Evolutionary conservation across 2,329 filamentous ascomycete species (phyloP).

Genomic region (Hypoxylon sp.): DNA sequence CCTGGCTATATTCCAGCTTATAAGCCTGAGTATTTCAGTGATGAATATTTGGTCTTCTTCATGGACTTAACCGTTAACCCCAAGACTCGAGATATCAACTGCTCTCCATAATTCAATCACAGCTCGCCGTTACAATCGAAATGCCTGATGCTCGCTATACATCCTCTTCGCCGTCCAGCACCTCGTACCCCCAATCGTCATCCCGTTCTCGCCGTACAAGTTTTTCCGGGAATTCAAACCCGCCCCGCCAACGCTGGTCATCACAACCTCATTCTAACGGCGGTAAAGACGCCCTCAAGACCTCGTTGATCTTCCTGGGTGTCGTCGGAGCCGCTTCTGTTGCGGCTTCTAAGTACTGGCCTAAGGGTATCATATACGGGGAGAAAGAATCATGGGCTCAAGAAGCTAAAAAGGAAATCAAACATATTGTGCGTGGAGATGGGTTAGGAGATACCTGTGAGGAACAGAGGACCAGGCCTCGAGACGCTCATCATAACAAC

Average conservation of each 20-base stretch:
- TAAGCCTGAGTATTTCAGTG: slow-evolving; percentile 4
- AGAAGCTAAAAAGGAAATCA: slow-evolving; percentile 47
- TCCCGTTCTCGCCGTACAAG: slow-evolving; percentile 25
- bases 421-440: slow-evolving; percentile 21
- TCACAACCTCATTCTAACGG: slow-evolving; percentile 35
- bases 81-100: slow-evolving; percentile 4
- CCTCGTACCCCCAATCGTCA: slow-evolving; percentile 39
- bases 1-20: slow-evolving; percentile 3
- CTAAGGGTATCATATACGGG: slow-evolving; percentile 57
- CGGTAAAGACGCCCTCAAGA: slow-evolving; percentile 51
- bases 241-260: slow-evolving; percentile 1
- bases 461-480: slow-evolving; percentile 12
- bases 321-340: slow-evolving; percentile 57
- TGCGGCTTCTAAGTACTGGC: slow-evolving; percentile 58
- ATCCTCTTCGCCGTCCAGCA: slow-evolving; percentile 46
- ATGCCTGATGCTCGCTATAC: slow-evolving; percentile 45
- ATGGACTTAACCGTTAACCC: not conserved
- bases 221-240: slow-evolving; percentile 21
- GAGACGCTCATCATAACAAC: not conserved
- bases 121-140: not conserved
- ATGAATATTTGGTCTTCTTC: not conserved
- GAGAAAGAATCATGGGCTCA: slow-evolving; percentile 57
- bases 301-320: slow-evolving; percentile 58
- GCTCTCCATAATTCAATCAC: not conserved
- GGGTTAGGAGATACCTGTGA: slow-evolving; percentile 4